Base-by-base conservation (phyloP, 2,329 filamentous ascomycete species). In the Blumeria hordei region DNA sequence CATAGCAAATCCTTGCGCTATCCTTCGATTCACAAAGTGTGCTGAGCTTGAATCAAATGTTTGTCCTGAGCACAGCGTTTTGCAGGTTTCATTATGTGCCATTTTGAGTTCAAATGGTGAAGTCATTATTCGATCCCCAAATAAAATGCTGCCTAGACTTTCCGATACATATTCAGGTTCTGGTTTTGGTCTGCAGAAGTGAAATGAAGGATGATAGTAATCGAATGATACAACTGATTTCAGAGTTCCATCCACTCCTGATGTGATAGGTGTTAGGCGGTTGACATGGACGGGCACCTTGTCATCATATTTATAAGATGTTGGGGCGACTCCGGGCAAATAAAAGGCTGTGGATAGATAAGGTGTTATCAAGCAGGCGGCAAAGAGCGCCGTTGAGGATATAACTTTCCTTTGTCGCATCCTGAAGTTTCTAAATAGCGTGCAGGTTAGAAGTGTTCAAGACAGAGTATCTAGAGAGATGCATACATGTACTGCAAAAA, bases 101-200 rank as follows among this genome's bases (percentile, higher is more conserved):
- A 98, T 95, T 61, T 79, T 77, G 58, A 96, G 72, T 65, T 94
- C 80, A 65, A 94, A 94, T 0, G 90, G 86, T 37, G 90, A 96
- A n/a, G 87, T 94, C 71, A 87, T 87, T 70, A 98, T 98, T 56
- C 92, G 80, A 70, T 98, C 92, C 61, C 92, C 92, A 63, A 98
- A 98, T 54, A 98, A 70, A 65, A 98, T 98, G 72, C 90, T 95
- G 28, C 92, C 92, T 59, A 98, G 69, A 60, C 85, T 92, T 70
- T 95, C 92, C 43, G 85, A 81, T 21, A 94, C 79, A 71, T 84
- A 77, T 66, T 88, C 69, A 8, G 88, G 81, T 1, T 86, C 86
- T 58, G 74, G 80, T 55, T 83, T 71, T 1, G 90, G 92, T 62
- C 76, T 71, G 69, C 92, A 98, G 72, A 95, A 94, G 65, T 85